Conservation (phyloP, 768 basidiomycete species). For the Suillus occidentalis region DNA sequence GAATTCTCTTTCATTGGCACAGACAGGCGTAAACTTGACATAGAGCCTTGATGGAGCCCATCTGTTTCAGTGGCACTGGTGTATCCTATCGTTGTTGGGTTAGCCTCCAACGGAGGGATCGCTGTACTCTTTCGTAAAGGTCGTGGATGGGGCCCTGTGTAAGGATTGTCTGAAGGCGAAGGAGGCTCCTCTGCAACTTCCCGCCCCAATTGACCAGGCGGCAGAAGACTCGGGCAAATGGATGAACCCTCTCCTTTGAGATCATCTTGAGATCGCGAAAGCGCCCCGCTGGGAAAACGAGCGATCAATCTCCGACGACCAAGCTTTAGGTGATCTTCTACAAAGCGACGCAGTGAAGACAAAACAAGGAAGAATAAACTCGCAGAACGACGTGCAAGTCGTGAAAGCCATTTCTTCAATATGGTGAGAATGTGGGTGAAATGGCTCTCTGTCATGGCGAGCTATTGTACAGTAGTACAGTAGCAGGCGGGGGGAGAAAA, state of each 20-base stretch:
- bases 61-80: background rate
- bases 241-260: background rate
- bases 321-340: background rate
- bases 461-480: background rate
- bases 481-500: background rate
- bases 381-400: slow-evolving; percentile 4
- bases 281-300: background rate
- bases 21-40: slow-evolving; percentile 1
- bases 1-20: background rate
- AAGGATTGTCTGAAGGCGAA: slow-evolving; percentile 8
- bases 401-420: slow-evolving; percentile 4
- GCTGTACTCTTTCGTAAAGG: background rate
- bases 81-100: background rate
- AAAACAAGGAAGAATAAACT: background rate
- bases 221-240: background rate
- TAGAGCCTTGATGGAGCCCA: background rate
- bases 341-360: background rate
- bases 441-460: background rate
- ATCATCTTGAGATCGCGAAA: background rate
- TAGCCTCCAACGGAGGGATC: background rate
- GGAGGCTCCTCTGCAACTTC: background rate
- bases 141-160: background rate
- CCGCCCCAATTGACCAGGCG: background rate
- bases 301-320: background rate
- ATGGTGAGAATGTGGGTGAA: background rate